phyloP scores from a whole-genome alignment of 345 rosid genomes.

The Ricinus communis region DNA sequence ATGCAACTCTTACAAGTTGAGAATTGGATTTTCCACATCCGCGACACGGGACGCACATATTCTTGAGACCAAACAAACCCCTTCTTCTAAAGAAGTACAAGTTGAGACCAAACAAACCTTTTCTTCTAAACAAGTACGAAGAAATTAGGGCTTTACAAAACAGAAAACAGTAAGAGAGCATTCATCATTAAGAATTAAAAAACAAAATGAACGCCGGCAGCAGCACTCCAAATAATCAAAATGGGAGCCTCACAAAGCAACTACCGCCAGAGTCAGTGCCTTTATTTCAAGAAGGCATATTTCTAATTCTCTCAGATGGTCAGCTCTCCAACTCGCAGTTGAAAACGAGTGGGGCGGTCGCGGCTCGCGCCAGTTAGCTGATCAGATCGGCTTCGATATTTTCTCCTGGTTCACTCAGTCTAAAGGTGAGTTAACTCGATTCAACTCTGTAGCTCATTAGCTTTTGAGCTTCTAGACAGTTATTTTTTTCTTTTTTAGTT shows the following conservation, averaged over 20 bases:
- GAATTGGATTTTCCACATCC: too few species aligned
- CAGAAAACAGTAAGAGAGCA: not conserved
- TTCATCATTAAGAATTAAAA: too few species aligned
- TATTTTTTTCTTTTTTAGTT: not conserved
- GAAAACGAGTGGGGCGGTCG: conserved; percentile 92
- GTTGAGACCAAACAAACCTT: too few species aligned
- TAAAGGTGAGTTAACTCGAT: conserved; percentile 33
- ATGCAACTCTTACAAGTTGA: too few species aligned
- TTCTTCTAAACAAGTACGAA: not conserved
- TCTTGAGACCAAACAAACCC: not conserved
- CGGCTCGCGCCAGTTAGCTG: conserved; percentile 49
- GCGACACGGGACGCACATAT: too few species aligned
- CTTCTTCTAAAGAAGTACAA: too few species aligned
- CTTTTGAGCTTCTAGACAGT: too few species aligned
- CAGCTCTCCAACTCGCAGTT: conserved; percentile 82
- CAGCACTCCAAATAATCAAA: not conserved
- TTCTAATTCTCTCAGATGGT: conserved; percentile 68
- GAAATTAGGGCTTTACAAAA: conserved; percentile 3
- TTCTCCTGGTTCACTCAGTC: conserved; percentile 56
- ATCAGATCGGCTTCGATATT: conserved; percentile 45
- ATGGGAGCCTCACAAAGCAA: not conserved
- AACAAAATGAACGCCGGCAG: not conserved
- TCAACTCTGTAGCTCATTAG: not conserved
- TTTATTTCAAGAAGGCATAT: conserved; percentile 57
- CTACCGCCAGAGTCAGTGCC: conserved; percentile 10